phyloP scores from a whole-genome alignment of 2,329 filamentous ascomycete species.

The Calonectria multiphialidica region DNA sequence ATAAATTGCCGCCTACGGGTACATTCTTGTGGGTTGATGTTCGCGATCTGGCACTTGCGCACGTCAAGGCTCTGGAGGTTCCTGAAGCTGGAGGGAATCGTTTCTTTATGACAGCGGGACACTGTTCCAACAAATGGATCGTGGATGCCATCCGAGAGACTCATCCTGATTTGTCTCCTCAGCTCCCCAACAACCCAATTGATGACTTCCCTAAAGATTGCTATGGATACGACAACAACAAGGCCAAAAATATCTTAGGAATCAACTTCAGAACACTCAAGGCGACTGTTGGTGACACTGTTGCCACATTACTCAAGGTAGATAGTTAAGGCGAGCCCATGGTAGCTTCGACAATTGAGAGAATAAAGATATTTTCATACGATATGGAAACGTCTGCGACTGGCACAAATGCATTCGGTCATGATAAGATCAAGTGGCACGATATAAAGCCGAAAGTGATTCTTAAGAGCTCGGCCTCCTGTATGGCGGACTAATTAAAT shows the following conservation, averaged over 20 bases:
- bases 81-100: constrained; percentile 5
- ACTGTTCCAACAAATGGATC: constrained; percentile 2
- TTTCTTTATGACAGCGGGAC: constrained; percentile 8
- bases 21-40: background rate
- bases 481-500: background rate
- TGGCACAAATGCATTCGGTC: no score
- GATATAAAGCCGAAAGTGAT: background rate
- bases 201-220: background rate
- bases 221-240: background rate
- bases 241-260: background rate
- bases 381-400: no score
- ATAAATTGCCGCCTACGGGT: background rate
- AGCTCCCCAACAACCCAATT: background rate
- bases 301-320: background rate
- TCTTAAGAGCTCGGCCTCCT: background rate
- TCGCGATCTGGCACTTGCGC: constrained; percentile 10
- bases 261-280: background rate
- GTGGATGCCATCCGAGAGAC: background rate
- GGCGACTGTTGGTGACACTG: background rate
- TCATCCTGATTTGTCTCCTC: background rate
- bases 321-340: background rate
- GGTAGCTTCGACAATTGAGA: no score
- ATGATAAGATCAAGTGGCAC: no score
- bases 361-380: background rate
- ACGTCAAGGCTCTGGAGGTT: constrained; percentile 2